Conservation (phyloP, 768 basidiomycete genomes). For the Tulasnella sp. region DNA sequence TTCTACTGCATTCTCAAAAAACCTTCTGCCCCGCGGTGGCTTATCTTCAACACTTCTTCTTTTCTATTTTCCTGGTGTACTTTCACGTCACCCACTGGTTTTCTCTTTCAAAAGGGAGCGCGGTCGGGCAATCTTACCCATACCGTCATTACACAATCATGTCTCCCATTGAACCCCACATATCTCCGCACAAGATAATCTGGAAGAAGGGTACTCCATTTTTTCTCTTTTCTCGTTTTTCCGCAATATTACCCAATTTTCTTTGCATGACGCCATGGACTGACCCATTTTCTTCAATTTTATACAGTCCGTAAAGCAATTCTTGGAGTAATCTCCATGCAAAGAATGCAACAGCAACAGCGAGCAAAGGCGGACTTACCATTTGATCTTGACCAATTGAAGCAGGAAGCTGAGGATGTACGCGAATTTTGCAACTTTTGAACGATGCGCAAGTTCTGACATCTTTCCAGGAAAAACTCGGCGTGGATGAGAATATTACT, state of each 20-base stretch:
- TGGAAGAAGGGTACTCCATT: not conserved
- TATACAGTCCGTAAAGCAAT: conserved; percentile 74
- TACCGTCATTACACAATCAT: not conserved
- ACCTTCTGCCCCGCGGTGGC: not conserved
- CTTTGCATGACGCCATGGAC: not conserved
- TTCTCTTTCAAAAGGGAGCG: not conserved
- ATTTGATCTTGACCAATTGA: conserved; percentile 47
- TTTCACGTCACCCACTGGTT: not conserved
- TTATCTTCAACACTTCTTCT: not conserved
- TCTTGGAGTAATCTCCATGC: conserved; percentile 72
- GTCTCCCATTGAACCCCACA: not conserved
- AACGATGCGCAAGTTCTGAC: too few relatives aligned
- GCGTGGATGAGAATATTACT: too few relatives aligned
- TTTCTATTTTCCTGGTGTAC: not conserved
- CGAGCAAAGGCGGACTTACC: conserved; percentile 30
- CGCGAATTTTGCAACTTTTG: too few relatives aligned
- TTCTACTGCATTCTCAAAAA: not conserved
- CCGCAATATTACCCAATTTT: not conserved
- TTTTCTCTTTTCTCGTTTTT: conserved; percentile 7
- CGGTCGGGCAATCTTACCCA: not conserved
- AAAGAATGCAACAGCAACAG: conserved; percentile 51
- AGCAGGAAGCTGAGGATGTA: conserved; percentile 68
- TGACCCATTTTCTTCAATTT: not conserved
- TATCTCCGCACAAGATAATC: not conserved
- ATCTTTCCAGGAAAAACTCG: too few relatives aligned